Evolutionary conservation across 1,284 basidiomycete species (phyloP), one percentile per base, ranked within the genome.

Genomic region (Cryptococcus sp.): DNA sequence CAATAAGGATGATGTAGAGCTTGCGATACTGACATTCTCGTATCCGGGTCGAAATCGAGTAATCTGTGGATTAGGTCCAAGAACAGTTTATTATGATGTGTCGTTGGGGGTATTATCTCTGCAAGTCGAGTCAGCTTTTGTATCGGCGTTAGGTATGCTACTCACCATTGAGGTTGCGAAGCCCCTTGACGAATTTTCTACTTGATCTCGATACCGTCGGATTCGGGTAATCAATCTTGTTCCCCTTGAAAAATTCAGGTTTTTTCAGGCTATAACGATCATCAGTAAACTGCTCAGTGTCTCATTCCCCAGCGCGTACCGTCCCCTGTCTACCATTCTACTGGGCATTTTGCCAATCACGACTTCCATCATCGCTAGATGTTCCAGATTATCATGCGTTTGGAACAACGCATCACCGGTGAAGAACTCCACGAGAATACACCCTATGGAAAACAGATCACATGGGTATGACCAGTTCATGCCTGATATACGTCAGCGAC

Each of bases 301-400:
- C 23, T 23, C 23, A 23, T 23, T 23, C 23, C 23, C 10, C 15
- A 31, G 32, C 8, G 65, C 73, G 62, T 55, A 75, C 73, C 73
- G 71, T 47, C 79, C 80, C 50, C 74, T 74, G 23, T 79, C 72
- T 2, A 77, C 64, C 73, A 95, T 92, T 4, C 86, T 84, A 46
- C 87, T 85, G 0, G 94, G 92, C 86, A 98, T 94, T 77, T 87
- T 88, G 58, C 95, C 96, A 85, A 98, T 95, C 37, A 98, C 96
- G 64, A 89, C 86, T 76, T 98, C 94, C 96, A 99, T 99, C 96
- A 98, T 99, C 45, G 96, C 96, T 5, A 99, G 84, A 75, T 99
- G 96, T 73, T 98, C 96, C 10, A 98, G 83, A 73, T 98, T 98
- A 78, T 98, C 95, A 72, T 98, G 95, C 0, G 96, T 98, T 77